Conservation (phyloP, 2,329 filamentous ascomycete genomes). For the Trichoderma sp. region DNA sequence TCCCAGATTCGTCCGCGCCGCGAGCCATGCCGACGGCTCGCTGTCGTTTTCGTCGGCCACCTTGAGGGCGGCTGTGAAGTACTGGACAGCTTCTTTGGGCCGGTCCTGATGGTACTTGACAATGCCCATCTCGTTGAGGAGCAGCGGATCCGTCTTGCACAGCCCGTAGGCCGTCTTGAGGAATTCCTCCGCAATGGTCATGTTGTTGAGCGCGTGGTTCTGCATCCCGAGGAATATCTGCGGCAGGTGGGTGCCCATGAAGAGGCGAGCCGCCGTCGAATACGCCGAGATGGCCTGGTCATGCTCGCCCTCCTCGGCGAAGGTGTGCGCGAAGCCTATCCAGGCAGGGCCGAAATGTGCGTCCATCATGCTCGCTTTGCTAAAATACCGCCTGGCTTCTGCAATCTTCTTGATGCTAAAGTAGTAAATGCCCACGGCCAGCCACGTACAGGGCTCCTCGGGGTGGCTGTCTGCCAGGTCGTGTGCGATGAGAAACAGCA, state of each 20-base stretch:
- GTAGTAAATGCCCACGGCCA: constrained; percentile 95
- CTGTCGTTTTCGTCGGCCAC: constrained; percentile 81
- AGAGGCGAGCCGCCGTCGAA: constrained; percentile 88
- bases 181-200: constrained; percentile 91
- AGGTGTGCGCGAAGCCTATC: constrained; percentile 99
- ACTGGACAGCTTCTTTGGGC: constrained; percentile 70
- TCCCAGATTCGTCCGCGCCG: constrained; percentile 83
- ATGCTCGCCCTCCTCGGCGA: constrained; percentile 95
- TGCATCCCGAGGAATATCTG: constrained; percentile 98
- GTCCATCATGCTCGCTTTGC: constrained; percentile 96
- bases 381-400: constrained; percentile 93
- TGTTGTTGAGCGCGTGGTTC: constrained; percentile 92
- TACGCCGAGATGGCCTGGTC: constrained; percentile 98
- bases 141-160: constrained; percentile 81
- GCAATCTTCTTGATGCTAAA: constrained; percentile 85
- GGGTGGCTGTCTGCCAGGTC: constrained; percentile 91
- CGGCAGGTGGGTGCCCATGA: constrained; percentile 94
- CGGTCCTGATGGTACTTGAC: constrained; percentile 93
- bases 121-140: constrained; percentile 94
- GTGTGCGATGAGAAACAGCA: constrained; percentile 88
- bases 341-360: constrained; percentile 95
- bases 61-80: constrained; percentile 76
- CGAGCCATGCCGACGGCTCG: constrained; percentile 79
- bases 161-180: constrained; percentile 83
- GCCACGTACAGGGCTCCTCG: constrained; percentile 86